Conservation (phyloP, 2,329 filamentous ascomycete species). For the Alternaria triticina region DNA sequence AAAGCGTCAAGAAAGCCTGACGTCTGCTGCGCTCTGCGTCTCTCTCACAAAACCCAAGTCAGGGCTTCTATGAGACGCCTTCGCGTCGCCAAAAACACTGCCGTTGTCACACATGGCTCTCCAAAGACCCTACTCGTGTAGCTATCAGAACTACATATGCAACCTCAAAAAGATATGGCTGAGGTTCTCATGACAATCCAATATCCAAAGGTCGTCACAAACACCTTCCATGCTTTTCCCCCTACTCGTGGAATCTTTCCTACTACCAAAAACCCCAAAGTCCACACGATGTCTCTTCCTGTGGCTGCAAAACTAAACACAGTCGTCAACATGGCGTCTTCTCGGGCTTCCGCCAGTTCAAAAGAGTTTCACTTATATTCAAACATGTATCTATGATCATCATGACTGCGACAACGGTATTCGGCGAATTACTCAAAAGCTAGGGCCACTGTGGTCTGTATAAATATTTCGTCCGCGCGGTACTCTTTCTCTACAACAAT, state of each 20-base stretch:
- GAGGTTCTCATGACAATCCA: not conserved
- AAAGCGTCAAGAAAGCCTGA: too few relatives aligned
- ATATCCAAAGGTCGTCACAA: not conserved
- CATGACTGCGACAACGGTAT: not conserved
- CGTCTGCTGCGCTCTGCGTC: too few relatives aligned
- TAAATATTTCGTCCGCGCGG: rapidly evolving
- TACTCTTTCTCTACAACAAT: too few relatives aligned
- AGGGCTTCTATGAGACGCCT: too few relatives aligned
- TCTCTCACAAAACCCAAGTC: too few relatives aligned
- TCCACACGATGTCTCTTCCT: not conserved
- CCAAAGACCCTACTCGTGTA: too few relatives aligned
- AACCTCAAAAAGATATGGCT: not conserved
- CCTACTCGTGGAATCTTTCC: not conserved
- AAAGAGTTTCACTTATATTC: not conserved
- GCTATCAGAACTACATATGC: not conserved
- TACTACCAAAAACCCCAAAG: too few relatives aligned
- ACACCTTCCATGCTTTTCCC: not conserved
- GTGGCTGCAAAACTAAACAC: not conserved
- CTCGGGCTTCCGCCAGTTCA: not conserved
- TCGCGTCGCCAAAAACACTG: too few relatives aligned
- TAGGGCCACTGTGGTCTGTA: not conserved
- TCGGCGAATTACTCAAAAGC: not conserved
- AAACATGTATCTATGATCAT: too few relatives aligned
- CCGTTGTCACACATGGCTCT: too few relatives aligned
- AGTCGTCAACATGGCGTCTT: not conserved